Percentiles rank a stretch among this genome's conserved stretches.
phyloP scores from a whole-genome alignment of 805 yeast species.

The Saccharomycopsis lassenensis region DNA sequence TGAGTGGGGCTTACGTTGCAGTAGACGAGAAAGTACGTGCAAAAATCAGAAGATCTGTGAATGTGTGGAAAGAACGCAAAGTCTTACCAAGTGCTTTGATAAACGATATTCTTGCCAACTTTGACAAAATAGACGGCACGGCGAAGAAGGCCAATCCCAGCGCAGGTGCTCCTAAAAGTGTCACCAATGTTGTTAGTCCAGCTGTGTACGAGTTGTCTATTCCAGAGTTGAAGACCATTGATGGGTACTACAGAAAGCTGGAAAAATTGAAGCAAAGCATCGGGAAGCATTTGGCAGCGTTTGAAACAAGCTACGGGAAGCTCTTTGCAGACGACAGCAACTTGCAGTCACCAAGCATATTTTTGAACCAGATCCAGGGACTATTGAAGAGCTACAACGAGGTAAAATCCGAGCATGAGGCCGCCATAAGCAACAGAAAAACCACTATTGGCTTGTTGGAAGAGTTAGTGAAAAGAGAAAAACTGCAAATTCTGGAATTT shows the following conservation, averaged over 20 bases:
- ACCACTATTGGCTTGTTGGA: conserved; percentile 5
- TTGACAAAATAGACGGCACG: conserved; percentile 6
- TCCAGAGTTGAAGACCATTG: conserved; percentile 6
- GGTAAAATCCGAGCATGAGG: conserved; percentile 4
- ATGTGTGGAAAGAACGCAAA: conserved; percentile 46
- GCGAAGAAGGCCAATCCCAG: conserved; percentile 1
- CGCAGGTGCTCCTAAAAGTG: background rate
- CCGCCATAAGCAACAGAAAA: background rate
- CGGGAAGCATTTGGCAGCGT: conserved; percentile 14
- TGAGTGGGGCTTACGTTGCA: conserved; percentile 23
- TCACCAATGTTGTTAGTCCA: background rate
- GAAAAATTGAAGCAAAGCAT: background rate
- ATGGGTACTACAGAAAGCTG: background rate
- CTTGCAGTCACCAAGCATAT: conserved; percentile 25
- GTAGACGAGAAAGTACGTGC: conserved; percentile 18
- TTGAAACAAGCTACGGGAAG: conserved; percentile 21
- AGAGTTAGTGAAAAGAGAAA: conserved; percentile 5
- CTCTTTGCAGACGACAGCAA: conserved; percentile 23
- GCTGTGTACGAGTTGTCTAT: background rate
- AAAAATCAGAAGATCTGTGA: conserved; percentile 39
- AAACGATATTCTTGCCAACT: conserved; percentile 17
- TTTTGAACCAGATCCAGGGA: conserved; percentile 21
- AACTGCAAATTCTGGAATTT: background rate
- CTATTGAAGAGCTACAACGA: conserved; percentile 16
- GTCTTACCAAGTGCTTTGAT: conserved; percentile 28